Conservation (phyloP, 2,329 filamentous ascomycete species). For the Trichoderma lentiforme region DNA sequence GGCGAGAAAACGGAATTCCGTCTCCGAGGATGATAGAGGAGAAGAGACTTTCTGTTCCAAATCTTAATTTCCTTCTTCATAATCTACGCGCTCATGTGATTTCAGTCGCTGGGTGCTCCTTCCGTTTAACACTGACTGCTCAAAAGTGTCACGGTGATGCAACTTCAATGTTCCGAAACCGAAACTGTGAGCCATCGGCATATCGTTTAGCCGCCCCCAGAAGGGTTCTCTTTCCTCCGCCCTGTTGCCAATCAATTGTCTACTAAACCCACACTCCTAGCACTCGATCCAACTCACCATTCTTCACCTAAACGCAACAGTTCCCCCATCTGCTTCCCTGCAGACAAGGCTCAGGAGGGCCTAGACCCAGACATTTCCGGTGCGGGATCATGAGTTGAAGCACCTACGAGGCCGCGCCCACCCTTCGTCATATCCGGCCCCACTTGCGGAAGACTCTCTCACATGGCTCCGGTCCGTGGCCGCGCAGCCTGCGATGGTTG, state of each 20-base stretch:
- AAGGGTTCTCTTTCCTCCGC: neutral
- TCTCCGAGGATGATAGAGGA: neutral
- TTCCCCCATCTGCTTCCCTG: neutral
- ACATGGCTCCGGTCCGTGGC: slow-evolving; percentile 17
- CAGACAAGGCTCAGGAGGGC: neutral
- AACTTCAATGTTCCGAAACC: neutral
- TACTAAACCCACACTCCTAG: neutral
- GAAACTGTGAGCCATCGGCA: neutral
- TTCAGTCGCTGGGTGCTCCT: neutral
- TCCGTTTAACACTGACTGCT: neutral
- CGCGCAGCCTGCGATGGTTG: slow-evolving; percentile 17
- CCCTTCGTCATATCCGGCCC: slow-evolving; percentile 4
- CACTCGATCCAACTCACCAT: neutral
- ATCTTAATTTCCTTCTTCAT: neutral
- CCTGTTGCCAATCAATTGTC: slow-evolving; percentile 5
- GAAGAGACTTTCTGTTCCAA: neutral
- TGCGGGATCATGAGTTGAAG: slow-evolving; percentile 10
- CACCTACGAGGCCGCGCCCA: neutral
- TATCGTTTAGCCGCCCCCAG: neutral
- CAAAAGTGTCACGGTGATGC: neutral
- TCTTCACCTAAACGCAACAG: neutral
- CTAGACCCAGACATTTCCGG: neutral
- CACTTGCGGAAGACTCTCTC: slow-evolving; percentile 14
- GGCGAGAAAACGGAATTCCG: neutral
- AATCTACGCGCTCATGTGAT: neutral